These are phyloP conservation scores for Candida takata DNA, from an alignment of 805 yeast genomes.

Conservation along the genomic window DNA sequence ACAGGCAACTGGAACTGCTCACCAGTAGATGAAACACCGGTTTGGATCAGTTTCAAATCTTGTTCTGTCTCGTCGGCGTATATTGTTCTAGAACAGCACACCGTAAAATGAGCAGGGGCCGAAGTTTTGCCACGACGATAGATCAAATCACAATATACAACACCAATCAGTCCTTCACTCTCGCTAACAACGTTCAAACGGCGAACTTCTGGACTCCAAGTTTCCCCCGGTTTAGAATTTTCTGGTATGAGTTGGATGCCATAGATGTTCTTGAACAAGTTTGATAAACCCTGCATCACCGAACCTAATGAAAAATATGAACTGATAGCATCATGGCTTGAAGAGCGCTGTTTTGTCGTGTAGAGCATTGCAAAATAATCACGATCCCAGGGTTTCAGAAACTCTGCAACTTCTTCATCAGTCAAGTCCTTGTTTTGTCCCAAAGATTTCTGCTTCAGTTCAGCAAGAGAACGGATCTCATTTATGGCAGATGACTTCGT, in stretches of 20 bases:
- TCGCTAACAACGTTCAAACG: slow-evolving; percentile 71
- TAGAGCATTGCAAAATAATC: slow-evolving; percentile 48
- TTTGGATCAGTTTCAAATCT: slow-evolving; percentile 29
- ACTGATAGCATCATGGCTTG: slow-evolving; percentile 43
- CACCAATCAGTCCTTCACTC: slow-evolving; percentile 59
- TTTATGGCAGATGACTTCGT: slow-evolving; percentile 46
- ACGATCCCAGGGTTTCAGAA: slow-evolving; percentile 86
- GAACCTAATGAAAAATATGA: slow-evolving; percentile 79
- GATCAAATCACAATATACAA: slow-evolving; percentile 83
- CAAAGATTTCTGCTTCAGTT: slow-evolving; percentile 28
- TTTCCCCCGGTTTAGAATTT: slow-evolving; percentile 60
- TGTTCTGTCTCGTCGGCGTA: slow-evolving; percentile 44
- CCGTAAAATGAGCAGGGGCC: slow-evolving; percentile 92
- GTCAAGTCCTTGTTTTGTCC: slow-evolving; percentile 18
- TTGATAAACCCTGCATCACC: slow-evolving; percentile 75
- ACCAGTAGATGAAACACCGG: slow-evolving; percentile 28
- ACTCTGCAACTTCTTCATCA: slow-evolving; percentile 35
- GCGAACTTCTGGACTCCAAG: slow-evolving; percentile 84
- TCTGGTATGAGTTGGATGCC: slow-evolving; percentile 72
- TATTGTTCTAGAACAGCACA: slow-evolving; percentile 84
- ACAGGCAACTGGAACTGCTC: slow-evolving; percentile 76
- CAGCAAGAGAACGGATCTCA: slow-evolving; percentile 49
- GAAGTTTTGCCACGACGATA: slow-evolving; percentile 68
- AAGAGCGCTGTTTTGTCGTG: slow-evolving; percentile 26
- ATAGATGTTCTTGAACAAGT: slow-evolving; percentile 62